Conservation (phyloP, 768 basidiomycete species). For the Tricholoma terreum region DNA sequence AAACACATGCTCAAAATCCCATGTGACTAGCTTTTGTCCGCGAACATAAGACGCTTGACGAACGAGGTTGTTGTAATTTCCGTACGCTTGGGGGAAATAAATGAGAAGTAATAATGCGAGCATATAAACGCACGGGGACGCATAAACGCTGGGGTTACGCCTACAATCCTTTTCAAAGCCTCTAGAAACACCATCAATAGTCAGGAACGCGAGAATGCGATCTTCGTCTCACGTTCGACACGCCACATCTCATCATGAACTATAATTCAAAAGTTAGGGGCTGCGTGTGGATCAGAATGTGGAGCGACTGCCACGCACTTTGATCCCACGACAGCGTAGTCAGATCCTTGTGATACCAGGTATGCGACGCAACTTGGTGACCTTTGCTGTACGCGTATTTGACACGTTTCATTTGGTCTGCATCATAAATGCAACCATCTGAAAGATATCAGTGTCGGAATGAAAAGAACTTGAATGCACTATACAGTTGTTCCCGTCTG, state of each 20-base stretch:
- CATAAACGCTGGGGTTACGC: slow-evolving; percentile 45
- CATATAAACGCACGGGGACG: slow-evolving; percentile 35
- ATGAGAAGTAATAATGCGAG: background rate
- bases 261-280: slow-evolving; percentile 8
- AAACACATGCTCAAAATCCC: slow-evolving; percentile 28
- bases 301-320: slow-evolving; percentile 24
- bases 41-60: slow-evolving; percentile 32
- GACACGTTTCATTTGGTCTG: slow-evolving; percentile 29
- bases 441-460: background rate
- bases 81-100: slow-evolving; percentile 22
- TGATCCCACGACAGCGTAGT: slow-evolving; percentile 37
- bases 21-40: slow-evolving; percentile 36
- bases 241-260: slow-evolving; percentile 46
- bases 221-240: slow-evolving; percentile 35
- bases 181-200: slow-evolving; percentile 20
- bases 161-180: slow-evolving; percentile 40
- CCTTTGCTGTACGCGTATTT: slow-evolving; percentile 37
- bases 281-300: background rate
- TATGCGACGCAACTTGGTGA: slow-evolving; percentile 45
- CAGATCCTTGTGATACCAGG: slow-evolving; percentile 42
- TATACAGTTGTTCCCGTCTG: slow-evolving; percentile 42
- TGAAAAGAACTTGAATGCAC: background rate
- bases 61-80: slow-evolving; percentile 47
- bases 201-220: background rate
- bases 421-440: slow-evolving; percentile 41